Evolutionary conservation across 257 asterid species (phyloP), one percentile per base, ranked within the genome.

Genomic region (Fraxinus anomala): DNA sequence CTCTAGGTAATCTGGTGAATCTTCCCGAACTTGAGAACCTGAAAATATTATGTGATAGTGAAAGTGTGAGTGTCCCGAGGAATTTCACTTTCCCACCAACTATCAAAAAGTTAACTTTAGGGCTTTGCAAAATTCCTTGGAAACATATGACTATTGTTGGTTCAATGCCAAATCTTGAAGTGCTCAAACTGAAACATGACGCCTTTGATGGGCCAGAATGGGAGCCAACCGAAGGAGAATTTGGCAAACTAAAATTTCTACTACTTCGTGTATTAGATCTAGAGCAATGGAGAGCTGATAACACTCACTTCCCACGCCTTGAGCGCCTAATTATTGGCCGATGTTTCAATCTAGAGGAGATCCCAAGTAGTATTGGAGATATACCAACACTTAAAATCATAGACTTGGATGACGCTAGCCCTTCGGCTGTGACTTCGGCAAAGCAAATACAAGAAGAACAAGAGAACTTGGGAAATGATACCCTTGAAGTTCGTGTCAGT

Each of bases 101-200:
- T 63, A 77, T 81, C 26, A 81, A 42, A 59, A 72, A 47, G 75
- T 68, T 81, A 71, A 76, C 67, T 49, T 39, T 81, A 37, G 3
- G 1, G 1, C 11, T 37, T 1, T 65, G 71, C 8, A 12, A 2
- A 47, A 49, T 80, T 34, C 61, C 83, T 30, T 72, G 81, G 76
- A 19, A 12, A 6, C 31, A 67, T 44, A 63, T 77, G 79, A 42
- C 61, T 17, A 17, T 37, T 2, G 12, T 80, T 39, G 84, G 84
- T 49, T 67, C 81, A 16, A 19, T 81, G 49, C 74, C 63, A 5
- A 76, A 72, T 72, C 84, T 81, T 40, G 73, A 66, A 67, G 77
- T 61, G 23, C 81, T 81, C 19, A 81, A 81, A 76, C 34, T 81
- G 66, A 65, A 68, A 72, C 6, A 47, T 34, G 31, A 72, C 6